Base-by-base conservation (phyloP, 495 filamentous ascomycete genomes). In the Talaromyces wortmannii region DNA sequence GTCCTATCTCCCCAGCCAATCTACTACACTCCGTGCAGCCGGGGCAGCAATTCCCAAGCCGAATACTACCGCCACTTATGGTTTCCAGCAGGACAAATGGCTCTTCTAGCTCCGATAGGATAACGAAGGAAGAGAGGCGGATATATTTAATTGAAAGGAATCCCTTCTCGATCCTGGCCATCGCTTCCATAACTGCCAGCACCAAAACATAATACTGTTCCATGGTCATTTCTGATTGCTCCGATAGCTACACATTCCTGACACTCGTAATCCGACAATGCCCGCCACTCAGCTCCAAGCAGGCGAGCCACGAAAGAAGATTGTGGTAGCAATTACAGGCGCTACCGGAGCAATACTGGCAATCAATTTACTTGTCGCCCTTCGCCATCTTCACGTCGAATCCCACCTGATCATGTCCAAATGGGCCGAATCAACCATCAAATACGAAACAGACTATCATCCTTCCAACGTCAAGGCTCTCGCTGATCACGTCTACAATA, bases 351-450 rank as follows among this genome's bases (percentile, higher is more conserved):
- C 71, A 7, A 55, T 68, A 1, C 57, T 73, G 18, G 70, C 66
- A 2, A 70, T 73, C 48, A 72, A 64, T 36, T 31, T 66, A 0
- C 65, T 76, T 23, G 59, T 65, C 5, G 65, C 65, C 11, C 64
- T 76, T 3, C 67, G 73, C 5, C 62, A 52, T 0, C 61, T 74
- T 0, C 66, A 71, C 47, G 55, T 76, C 11, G 74, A 75, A 62
- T 71, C 74, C 0, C 74, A 77, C 50, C 68, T 75, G 0, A 59
- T 77, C 3, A 64, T 77, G 18, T 65, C 60, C 57, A 72, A 73
- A 64, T 77, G 74, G 72, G 73, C 68, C 31, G 64, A 66, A 51
- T 62, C 67, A n/a, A 75, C 73, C 0, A 68, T 73, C 56, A 69
- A 72, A 58, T 73, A 75, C 58, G 73, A 75, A 56, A 71, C 68